These are phyloP conservation scores for Hypoxylon trugodes DNA, from an alignment of 495 filamentous ascomycete genomes.

Conservation along the genomic window DNA sequence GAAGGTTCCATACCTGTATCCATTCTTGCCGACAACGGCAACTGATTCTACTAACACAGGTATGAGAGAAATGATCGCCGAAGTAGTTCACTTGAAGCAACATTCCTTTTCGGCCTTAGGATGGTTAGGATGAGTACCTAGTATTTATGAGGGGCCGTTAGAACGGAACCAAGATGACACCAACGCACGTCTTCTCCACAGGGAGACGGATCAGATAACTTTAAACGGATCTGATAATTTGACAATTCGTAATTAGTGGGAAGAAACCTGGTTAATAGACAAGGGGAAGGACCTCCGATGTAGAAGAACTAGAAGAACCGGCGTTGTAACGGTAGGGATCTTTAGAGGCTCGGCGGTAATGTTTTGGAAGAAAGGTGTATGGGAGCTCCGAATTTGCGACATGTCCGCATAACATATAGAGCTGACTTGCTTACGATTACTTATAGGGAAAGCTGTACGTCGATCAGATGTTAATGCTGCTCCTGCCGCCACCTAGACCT, in stretches of 20 bases:
- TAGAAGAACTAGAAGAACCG: slow-evolving; percentile 28
- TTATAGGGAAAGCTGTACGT: slow-evolving; percentile 17
- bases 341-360: slow-evolving; percentile 14
- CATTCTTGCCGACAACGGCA: slow-evolving; percentile 43
- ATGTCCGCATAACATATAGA: slow-evolving; percentile 17
- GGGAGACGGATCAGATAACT: slow-evolving; percentile 45
- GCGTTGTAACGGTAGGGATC: slow-evolving; percentile 4
- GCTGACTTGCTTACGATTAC: no score
- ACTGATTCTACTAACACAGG: slow-evolving; percentile 18
- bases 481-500: slow-evolving; percentile 1
- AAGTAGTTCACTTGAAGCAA: slow-evolving; percentile 31
- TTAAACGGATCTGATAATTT: slow-evolving; percentile 46
- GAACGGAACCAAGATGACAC: slow-evolving; percentile 28
- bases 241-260: no score
- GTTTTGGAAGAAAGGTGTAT: slow-evolving; percentile 5
- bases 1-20: slow-evolving; percentile 36
- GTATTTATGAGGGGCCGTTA: slow-evolving; percentile 5
- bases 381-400: not conserved
- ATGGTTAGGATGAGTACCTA: no score
- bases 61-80: slow-evolving; percentile 21
- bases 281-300: slow-evolving; percentile 17
- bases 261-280: slow-evolving; percentile 19
- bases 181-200: slow-evolving; percentile 31
- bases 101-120: slow-evolving; percentile 38
- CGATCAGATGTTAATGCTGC: not conserved